These are phyloP conservation scores for Eucalyptus marginata DNA, from an alignment of 345 rosid species.

Conservation along the genomic window DNA sequence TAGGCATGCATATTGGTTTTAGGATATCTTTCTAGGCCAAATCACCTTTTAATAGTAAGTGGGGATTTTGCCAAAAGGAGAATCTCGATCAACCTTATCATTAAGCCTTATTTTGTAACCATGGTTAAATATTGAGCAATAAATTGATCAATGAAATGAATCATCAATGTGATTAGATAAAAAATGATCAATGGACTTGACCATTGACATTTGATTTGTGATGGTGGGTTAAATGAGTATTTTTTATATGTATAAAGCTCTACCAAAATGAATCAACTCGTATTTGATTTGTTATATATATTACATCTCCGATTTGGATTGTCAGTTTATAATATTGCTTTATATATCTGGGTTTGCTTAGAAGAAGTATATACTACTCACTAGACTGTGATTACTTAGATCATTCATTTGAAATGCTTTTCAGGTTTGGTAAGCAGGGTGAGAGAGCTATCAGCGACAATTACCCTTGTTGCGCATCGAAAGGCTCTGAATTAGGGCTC, in stretches of 20 bases:
- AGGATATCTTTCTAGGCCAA: not conserved
- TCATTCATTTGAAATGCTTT: not conserved
- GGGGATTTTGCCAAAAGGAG: not conserved
- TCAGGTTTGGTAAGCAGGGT: not conserved
- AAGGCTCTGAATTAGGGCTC: not conserved
- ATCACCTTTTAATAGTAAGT: not conserved
- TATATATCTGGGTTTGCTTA: not conserved
- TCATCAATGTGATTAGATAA: too few species aligned
- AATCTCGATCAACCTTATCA: not conserved
- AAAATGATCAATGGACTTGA: too few species aligned
- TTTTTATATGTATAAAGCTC: too few species aligned
- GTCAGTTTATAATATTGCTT: too few species aligned
- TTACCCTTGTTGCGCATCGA: too few species aligned
- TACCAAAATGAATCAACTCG: too few species aligned
- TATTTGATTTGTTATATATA: not conserved
- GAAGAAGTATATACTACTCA: too few species aligned
- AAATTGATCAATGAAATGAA: too few species aligned
- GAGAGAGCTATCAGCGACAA: too few species aligned
- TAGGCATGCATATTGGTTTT: not conserved
- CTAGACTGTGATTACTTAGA: not conserved
- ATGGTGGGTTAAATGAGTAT: too few species aligned
- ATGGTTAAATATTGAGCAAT: too few species aligned
- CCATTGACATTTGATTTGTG: too few species aligned
- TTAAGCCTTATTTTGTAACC: not conserved
- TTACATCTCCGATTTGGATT: fast-evolving